Base-by-base conservation (phyloP, 345 rosid genomes). In the Acer campestre region DNA sequence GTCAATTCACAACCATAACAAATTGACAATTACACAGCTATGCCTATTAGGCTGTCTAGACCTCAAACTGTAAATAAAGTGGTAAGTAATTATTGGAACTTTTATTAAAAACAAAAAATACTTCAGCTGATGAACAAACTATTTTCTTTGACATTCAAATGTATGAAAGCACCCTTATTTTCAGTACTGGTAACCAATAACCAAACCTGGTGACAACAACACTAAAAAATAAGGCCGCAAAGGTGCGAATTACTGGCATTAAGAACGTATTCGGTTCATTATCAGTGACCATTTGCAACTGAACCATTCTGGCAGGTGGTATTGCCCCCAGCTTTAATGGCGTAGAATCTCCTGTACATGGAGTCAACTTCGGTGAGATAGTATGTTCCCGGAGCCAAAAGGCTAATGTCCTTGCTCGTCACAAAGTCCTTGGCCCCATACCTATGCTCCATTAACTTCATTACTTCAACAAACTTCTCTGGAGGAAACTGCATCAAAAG, bases 381-480 rank as follows among this genome's bases (percentile, higher is more conserved):
- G 89, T 89, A 93, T 31, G 99, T 92, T 62, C 94, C 99, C 0
- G 98, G 91, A 71, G 96, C 86, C 88, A 97, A 82, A 74, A 90
- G 91, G 84, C 93, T 91, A 73, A 84, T 84, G 73, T 94, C 99
- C 77, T 97, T 90, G 90, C 86, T 94, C 3, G 99, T 97, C 85
- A 89, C 89, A n/a, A 90, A 94, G 90, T 90, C 98, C 77, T 93
- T 97, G 62, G 89, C 96, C n/a, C 99, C 99, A 10, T 97, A 97
- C 78, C 99, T 88, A 64, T 93, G 97, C 91, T 97, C 99, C 97
- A 90, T 94, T 65, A 97, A 88, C 86, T 94, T 87, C 97, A 97
- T 67, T 4, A 88, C 90, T 77, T 90, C 97, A 40, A 91, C 92
- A 77, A 97, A 97, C 65, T 93, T 93, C 88, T 88, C 98, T 0